phyloP scores from a whole-genome alignment of 75 land plant genomes.

The Isoetes taiwanensis region DNA sequence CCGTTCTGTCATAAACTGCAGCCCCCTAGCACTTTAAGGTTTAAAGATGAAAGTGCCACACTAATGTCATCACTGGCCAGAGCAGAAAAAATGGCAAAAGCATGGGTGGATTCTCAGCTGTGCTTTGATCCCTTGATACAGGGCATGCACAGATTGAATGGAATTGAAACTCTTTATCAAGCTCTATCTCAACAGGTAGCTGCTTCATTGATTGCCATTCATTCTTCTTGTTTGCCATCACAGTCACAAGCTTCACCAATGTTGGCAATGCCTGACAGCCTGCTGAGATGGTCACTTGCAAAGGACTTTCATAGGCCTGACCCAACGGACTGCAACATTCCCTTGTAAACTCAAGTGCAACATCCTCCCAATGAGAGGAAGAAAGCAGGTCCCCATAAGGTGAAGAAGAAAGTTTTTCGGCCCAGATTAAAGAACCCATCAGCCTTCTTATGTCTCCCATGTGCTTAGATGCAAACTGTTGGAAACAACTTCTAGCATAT shows the following conservation, averaged over 20 bases:
- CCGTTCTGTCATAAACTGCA: no score
- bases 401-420: slow-evolving; percentile 42
- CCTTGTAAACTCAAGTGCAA: slow-evolving; percentile 50
- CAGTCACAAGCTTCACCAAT: slow-evolving; percentile 52
- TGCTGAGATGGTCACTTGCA: slow-evolving; percentile 59
- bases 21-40: no score
- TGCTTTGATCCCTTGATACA: slow-evolving; percentile 56
- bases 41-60: no score
- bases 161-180: slow-evolving; percentile 65
- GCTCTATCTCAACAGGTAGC: slow-evolving; percentile 65
- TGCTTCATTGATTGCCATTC: slow-evolving; percentile 82
- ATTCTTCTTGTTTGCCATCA: slow-evolving; percentile 66
- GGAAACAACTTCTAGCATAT: slow-evolving; percentile 48
- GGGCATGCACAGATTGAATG: slow-evolving; percentile 91
- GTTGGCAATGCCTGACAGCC: slow-evolving; percentile 68
- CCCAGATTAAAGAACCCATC: slow-evolving; percentile 56
- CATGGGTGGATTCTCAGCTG: slow-evolving; percentile 84
- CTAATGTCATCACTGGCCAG: no score
- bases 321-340: slow-evolving; percentile 72
- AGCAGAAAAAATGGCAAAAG: slow-evolving; percentile 65
- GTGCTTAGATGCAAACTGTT: slow-evolving; percentile 48
- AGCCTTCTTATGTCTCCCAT: slow-evolving; percentile 63
- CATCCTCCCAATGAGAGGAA: slow-evolving; percentile 51
- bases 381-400: slow-evolving; percentile 71
- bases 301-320: slow-evolving; percentile 67